These are phyloP conservation scores for Phytophthora nicotianae DNA, from an alignment of 352 stramenopile species.

Conservation along the genomic window DNA sequence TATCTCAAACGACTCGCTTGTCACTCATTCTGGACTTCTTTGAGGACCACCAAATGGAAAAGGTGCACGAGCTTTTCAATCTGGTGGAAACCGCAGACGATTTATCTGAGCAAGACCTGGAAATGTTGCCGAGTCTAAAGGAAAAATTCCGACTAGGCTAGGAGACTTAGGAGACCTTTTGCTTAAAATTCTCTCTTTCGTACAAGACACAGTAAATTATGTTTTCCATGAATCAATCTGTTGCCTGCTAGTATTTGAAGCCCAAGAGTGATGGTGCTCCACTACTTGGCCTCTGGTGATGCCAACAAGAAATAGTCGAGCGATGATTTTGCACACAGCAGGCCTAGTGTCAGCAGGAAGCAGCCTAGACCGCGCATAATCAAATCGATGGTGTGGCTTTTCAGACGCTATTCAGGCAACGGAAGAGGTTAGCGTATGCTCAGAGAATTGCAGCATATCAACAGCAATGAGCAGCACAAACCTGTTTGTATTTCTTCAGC, in stretches of 20 bases:
- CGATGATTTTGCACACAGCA: constrained; percentile 86
- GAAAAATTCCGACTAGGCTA: constrained; percentile 26
- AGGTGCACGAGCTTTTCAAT: constrained; percentile 38
- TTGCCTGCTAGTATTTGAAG: constrained; percentile 5
- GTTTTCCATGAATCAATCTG: constrained; percentile 24
- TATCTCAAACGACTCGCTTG: constrained; percentile 58
- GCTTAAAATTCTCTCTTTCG: constrained; percentile 8
- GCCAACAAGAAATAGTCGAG: constrained; percentile 81
- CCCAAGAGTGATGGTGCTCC: not conserved
- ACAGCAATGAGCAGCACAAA: constrained; percentile 25
- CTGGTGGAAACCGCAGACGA: constrained; percentile 12
- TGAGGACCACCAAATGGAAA: constrained; percentile 67
- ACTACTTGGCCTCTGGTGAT: constrained; percentile 42
- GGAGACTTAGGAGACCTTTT: not conserved
- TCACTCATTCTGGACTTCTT: constrained; percentile 73
- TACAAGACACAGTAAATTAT: constrained; percentile 38
- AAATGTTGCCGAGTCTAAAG: constrained; percentile 23
- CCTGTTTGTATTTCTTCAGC: constrained; percentile 91
- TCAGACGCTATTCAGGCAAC: constrained; percentile 53
- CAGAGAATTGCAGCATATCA: not conserved
- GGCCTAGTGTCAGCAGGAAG: constrained; percentile 80
- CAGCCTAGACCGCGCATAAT: constrained; percentile 87
- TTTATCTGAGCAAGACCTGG: constrained; percentile 7
- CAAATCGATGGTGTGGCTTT: constrained; percentile 83
- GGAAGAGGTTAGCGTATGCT: constrained; percentile 7